Base-by-base conservation (phyloP, 805 yeast species). In the Wickerhamiella allomyrinae region DNA sequence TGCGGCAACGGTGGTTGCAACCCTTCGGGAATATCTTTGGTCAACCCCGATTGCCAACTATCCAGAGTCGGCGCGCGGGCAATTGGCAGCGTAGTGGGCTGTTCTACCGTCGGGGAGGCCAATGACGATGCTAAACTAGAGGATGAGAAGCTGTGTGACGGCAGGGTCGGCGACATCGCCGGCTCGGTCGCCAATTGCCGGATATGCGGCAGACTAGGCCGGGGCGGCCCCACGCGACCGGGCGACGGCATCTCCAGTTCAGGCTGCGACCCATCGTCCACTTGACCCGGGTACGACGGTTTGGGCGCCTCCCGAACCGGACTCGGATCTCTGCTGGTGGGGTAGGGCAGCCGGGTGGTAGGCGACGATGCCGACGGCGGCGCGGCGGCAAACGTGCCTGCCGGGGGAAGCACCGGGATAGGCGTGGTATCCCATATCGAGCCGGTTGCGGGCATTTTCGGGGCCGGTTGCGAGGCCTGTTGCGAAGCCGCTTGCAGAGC, bases 1-100 rank as follows among this genome's bases (percentile, higher is more conserved):
- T 51, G 47, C 6, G 50, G 24, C 17, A 36, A 39, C 41, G 44
- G 43, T 2, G 46, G 42, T 21, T 43, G 41, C 21, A 42, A 44
- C 22, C 46, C 49, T 0, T 37, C 44, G 2, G 49, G 49, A 20
- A 49, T 33, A 9, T 47, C 49, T 44, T 5, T n/a, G 3, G 29
- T 14, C 27, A 36, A 15, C 5, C 29, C 29, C 8, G 39, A 36
- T 21, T 36, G 22, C 39, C 39, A 36, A 19, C 39, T 36, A 14
- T 36, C 39, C 3, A 36, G 14, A 6, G 29, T 9, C 20, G 39
- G 39, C 21, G 20, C 11, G 10, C 37, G 37, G 15, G 24, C 17
- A 27, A 27, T 27, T 9, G 31, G 31, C 17, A 27, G 31, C 6
- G 17, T 27, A 7, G 31, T 17, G 5, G 31, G 31, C 15, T 27